Percentiles rank a stretch among this genome's conserved stretches.
Conservation (phyloP, 2,329 filamentous ascomycete genomes). For the Clathrospora elynae region DNA sequence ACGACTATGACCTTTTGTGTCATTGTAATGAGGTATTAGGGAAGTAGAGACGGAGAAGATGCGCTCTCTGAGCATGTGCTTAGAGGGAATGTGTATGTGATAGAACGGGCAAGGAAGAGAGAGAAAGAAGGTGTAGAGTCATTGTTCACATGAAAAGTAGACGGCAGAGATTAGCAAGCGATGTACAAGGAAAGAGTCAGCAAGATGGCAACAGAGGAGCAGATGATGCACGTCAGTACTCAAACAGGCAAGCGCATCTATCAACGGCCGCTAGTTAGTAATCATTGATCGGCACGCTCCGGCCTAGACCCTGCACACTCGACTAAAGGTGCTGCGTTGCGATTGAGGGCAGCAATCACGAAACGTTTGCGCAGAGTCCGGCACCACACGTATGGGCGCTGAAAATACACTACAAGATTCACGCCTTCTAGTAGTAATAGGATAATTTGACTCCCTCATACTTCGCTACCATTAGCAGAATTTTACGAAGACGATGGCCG, state of each 20-base stretch:
- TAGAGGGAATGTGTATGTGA: conserved; percentile 1
- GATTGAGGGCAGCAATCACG: conserved; percentile 10
- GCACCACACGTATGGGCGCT: conserved; percentile 11
- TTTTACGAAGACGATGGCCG: conserved; percentile 34
- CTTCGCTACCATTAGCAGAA: neutral
- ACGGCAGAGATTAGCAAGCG: conserved; percentile 2
- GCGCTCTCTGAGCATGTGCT: neutral
- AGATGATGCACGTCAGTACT: conserved; percentile 24
- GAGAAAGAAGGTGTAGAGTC: neutral
- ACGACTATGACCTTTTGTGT: conserved; percentile 78
- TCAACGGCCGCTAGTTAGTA: conserved; percentile 21
- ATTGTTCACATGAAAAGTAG: neutral
- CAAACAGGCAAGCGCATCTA: conserved; percentile 24
- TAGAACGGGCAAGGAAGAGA: neutral
- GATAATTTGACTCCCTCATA: neutral
- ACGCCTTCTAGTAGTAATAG: too few relatives aligned
- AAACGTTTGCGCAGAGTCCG: conserved; percentile 27
- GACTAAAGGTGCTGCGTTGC: conserved; percentile 21
- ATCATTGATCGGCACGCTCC: conserved; percentile 23
- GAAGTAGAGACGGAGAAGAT: neutral
- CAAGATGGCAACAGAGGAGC: conserved; percentile 12
- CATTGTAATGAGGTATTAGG: conserved; percentile 23
- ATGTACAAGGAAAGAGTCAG: conserved; percentile 11
- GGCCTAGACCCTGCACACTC: conserved; percentile 23
- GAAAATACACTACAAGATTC: too few relatives aligned